These are phyloP conservation scores for Carex kokanica DNA, from an alignment of 176 grass and related monocot species.

Conservation along the genomic window DNA sequence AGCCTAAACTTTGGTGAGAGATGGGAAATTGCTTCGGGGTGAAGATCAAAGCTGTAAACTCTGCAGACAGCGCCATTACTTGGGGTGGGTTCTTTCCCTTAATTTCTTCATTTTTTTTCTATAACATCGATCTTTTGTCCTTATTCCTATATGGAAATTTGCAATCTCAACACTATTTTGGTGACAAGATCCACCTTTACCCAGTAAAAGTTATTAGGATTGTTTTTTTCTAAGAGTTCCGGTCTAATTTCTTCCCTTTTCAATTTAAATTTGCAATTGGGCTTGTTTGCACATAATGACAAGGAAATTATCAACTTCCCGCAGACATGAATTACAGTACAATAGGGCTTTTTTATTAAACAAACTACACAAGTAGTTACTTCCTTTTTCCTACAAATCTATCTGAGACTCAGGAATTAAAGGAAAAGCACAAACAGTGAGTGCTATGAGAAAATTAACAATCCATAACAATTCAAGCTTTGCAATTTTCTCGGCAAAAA, in stretches of 20 bases:
- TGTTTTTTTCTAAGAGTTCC: background rate
- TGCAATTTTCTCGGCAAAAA: background rate
- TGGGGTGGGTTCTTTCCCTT: slow-evolving; percentile 19
- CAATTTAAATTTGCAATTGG: background rate
- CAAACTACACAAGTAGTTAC: background rate
- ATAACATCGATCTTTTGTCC: background rate
- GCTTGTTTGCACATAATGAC: background rate
- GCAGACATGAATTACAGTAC: background rate
- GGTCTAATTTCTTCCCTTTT: background rate
- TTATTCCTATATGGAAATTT: background rate
- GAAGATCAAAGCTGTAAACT: slow-evolving; percentile 28
- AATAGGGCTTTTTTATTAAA: background rate
- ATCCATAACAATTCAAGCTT: background rate
- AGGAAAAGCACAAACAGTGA: background rate
- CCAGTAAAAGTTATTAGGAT: background rate
- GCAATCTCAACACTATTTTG: background rate
- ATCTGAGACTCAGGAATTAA: background rate
- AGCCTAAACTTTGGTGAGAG: background rate
- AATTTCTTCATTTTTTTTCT: background rate
- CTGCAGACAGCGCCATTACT: slow-evolving; percentile 21
- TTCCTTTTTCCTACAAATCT: background rate
- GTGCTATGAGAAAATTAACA: background rate
- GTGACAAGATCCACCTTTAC: background rate
- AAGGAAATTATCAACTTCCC: background rate
- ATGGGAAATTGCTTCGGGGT: slow-evolving; percentile 29